These are phyloP conservation scores for Hanseniaspora sp. DNA, from an alignment of 1,139 yeast genomes.

Conservation along the genomic window DNA sequence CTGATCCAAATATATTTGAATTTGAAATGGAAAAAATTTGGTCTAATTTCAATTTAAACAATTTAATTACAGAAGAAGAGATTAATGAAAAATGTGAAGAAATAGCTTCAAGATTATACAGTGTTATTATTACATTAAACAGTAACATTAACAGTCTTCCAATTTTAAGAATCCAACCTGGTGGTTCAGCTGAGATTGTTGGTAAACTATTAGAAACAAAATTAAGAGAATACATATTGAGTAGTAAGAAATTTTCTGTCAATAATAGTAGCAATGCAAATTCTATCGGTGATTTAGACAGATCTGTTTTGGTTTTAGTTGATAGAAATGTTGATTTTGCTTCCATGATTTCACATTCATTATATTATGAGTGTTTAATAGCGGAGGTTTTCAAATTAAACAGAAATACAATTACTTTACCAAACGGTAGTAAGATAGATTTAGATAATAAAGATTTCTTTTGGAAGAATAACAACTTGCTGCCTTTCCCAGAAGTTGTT, in stretches of 20 bases:
- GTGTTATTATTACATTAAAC: slow-evolving; percentile 52
- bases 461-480: slow-evolving; percentile 72
- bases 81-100: slow-evolving; percentile 58
- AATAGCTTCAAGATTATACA: slow-evolving; percentile 70
- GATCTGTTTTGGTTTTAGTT: slow-evolving; percentile 68
- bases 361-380: slow-evolving; percentile 96
- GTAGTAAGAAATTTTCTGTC: slow-evolving; percentile 38
- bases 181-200: slow-evolving; percentile 91
- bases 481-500: slow-evolving; percentile 96
- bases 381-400: slow-evolving; percentile 78
- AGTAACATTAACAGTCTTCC: slow-evolving; percentile 58
- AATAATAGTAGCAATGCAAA: slow-evolving; percentile 24
- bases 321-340: slow-evolving; percentile 86
- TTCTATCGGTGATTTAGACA: slow-evolving; percentile 31
- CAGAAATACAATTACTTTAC: slow-evolving; percentile 64
- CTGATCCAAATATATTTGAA: slow-evolving; percentile 84
- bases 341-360: slow-evolving; percentile 90
- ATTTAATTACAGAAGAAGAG: slow-evolving; percentile 62
- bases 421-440: slow-evolving; percentile 51
- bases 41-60: slow-evolving; percentile 44
- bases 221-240: slow-evolving; percentile 72
- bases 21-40: slow-evolving; percentile 60
- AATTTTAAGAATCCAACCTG: slow-evolving; percentile 77
- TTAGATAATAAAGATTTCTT: slow-evolving; percentile 87
- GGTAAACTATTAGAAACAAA: slow-evolving; percentile 77